Evolutionary conservation across 306 rosid genomes (phyloP).

Genomic region (Carpinus fangiana): DNA sequence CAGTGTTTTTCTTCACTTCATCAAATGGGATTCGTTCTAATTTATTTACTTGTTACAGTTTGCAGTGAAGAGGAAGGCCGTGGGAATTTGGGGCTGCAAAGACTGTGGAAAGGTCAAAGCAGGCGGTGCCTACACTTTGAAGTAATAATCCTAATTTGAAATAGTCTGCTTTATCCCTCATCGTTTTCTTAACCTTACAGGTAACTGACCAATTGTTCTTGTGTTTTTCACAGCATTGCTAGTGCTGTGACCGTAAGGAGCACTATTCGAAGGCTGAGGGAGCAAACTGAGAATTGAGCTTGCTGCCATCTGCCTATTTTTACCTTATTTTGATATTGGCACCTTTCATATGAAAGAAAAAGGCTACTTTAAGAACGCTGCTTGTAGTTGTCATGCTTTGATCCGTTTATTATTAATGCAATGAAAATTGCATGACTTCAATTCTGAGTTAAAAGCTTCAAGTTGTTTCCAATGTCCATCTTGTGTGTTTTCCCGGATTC

Average conservation of each 20-base stretch:
- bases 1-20: background rate
- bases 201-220: background rate
- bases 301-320: background rate
- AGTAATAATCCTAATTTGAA: constrained; percentile 39
- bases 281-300: constrained; percentile 76
- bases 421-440: background rate
- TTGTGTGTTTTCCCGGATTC: background rate
- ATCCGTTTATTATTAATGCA: background rate
- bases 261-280: constrained; percentile 79
- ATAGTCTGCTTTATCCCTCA: background rate
- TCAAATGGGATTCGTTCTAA: background rate
- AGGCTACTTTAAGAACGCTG: background rate
- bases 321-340: background rate
- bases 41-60: constrained; percentile 39
- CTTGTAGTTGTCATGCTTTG: too few relatives aligned
- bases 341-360: background rate
- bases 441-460: background rate
- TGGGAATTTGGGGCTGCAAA: constrained; percentile 92
- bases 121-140: constrained; percentile 80
- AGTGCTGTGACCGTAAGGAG: constrained; percentile 86
- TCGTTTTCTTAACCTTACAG: background rate
- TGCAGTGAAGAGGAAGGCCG: constrained; percentile 87
- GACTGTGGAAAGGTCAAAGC: constrained; percentile 92
- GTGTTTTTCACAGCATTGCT: constrained; percentile 60
- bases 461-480: background rate